Conservation (phyloP, 1,284 basidiomycete genomes). For the Cutaneotrichosporon dermatis region DNA sequence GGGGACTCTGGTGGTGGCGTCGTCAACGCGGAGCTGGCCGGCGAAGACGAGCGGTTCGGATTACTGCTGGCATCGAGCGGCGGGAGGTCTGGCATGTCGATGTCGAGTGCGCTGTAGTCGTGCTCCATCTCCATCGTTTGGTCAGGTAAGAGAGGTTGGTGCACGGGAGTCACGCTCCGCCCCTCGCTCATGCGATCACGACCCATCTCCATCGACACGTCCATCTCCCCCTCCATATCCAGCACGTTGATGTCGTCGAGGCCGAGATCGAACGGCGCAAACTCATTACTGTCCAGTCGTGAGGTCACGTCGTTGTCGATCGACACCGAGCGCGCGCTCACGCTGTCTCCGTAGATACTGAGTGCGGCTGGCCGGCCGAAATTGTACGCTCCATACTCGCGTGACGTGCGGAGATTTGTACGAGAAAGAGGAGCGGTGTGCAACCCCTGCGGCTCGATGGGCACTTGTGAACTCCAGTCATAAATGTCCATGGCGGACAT, state of each 20-base stretch:
- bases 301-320: slow-evolving; percentile 23
- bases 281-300: slow-evolving; percentile 81
- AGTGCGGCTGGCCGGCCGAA: slow-evolving; percentile 49
- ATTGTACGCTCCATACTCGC: slow-evolving; percentile 45
- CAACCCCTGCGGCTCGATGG: slow-evolving; percentile 8
- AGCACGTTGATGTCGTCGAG: slow-evolving; percentile 44
- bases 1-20: slow-evolving; percentile 43
- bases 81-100: slow-evolving; percentile 36
- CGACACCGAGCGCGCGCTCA: slow-evolving; percentile 32
- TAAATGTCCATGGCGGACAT: slow-evolving; percentile 30
- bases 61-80: slow-evolving; percentile 34
- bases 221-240: background rate
- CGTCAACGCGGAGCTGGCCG: slow-evolving; percentile 17
- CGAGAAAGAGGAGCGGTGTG: slow-evolving; percentile 19
- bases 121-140: too few species aligned
- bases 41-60: background rate
- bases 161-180: too few species aligned
- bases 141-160: too few species aligned
- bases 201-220: too few species aligned
- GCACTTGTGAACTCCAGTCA: slow-evolving; percentile 32
- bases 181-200: too few species aligned
- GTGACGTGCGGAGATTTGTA: slow-evolving; percentile 24
- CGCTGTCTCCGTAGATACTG: slow-evolving; percentile 37
- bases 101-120: too few species aligned
- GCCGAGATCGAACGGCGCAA: slow-evolving; percentile 39